phyloP scores from a whole-genome alignment of 2,329 filamentous ascomycete species.

The Epicoccum sorghinum region DNA sequence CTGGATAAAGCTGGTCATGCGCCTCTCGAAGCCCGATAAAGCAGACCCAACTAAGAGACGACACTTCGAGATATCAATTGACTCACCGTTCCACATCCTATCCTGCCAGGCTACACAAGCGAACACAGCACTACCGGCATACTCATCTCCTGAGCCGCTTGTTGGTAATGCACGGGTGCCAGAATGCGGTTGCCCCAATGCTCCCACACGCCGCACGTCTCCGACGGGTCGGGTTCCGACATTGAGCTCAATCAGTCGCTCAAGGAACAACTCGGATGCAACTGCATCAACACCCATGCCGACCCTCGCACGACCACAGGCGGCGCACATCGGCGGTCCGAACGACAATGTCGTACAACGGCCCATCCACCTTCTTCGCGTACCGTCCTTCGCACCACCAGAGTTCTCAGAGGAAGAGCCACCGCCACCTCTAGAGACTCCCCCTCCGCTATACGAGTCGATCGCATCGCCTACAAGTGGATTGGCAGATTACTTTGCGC shows the following conservation, averaged over 20 bases:
- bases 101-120: conserved; percentile 92
- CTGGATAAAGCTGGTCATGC: conserved; percentile 98
- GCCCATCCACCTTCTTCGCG: conserved; percentile 83
- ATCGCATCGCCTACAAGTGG: conserved; percentile 75
- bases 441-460: conserved; percentile 82
- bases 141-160: conserved; percentile 62
- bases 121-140: conserved; percentile 84
- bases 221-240: conserved; percentile 61
- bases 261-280: conserved; percentile 36
- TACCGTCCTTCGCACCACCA: conserved; percentile 86
- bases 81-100: conserved; percentile 91
- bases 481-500: conserved; percentile 84
- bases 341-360: conserved; percentile 59
- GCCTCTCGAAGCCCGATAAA: conserved; percentile 82
- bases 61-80: conserved; percentile 95
- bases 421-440: conserved; percentile 75
- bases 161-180: conserved; percentile 44
- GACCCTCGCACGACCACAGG: conserved; percentile 58
- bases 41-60: conserved; percentile 79
- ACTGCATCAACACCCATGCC: conserved; percentile 44
- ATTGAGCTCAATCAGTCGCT: conserved; percentile 60
- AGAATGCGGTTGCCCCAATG: conserved; percentile 71
- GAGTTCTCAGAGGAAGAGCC: conserved; percentile 82
- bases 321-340: conserved; percentile 53
- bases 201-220: conserved; percentile 58